Evolutionary conservation across 1,139 yeast genomes (phyloP), one percentile per base, ranked within the genome.

Genomic region (Spencermartinsiella ligniputridi): DNA sequence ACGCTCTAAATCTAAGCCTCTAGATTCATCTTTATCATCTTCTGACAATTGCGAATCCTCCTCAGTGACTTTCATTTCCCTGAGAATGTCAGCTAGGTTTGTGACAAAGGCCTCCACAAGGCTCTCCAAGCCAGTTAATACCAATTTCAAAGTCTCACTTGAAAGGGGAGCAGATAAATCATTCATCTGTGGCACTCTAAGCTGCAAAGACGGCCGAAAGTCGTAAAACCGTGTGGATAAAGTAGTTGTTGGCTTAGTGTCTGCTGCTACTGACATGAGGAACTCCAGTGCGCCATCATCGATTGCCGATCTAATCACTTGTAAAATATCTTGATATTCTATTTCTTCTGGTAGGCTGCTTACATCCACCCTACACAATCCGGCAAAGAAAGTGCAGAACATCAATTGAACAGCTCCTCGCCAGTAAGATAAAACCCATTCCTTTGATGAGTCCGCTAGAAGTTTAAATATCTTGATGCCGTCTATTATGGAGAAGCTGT

Each of bases 1-100:
- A 50, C 96, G 73, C 61, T 92, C 98, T 43, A 92, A 69, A 53
- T 92, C 97, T 1, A 92, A 84, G 50, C 85, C 81, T 16, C 82
- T 78, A 2, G 86, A 42, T 40, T 54, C 69, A 35, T 48, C 53
- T 9, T 40, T 47, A 8, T 51, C 57, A 3, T 48, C 15, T 42
- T 52, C 68, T 70, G 54, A 75, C 66, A 11, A 87, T 78, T 44
- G 86, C 63, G 45, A 66, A 60, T 92, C 97, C 58, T 92, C 98
- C 61, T 92, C 97, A 12, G 80, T 78, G 53, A 87, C 87, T 53
- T 94, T 76, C 59, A 92, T 76, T 56, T 83, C 84, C 3, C 90
- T 84, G 46, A 92, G 70, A 13, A 90, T 71, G 47, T 87, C 82
- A 1, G 97, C 95, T 36, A 86, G 77, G 57, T 85, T 82, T 8